Evolutionary conservation across 1,284 basidiomycete species (phyloP), one percentile per base, ranked within the genome.

Genomic region (Melampsora occidentalis): DNA sequence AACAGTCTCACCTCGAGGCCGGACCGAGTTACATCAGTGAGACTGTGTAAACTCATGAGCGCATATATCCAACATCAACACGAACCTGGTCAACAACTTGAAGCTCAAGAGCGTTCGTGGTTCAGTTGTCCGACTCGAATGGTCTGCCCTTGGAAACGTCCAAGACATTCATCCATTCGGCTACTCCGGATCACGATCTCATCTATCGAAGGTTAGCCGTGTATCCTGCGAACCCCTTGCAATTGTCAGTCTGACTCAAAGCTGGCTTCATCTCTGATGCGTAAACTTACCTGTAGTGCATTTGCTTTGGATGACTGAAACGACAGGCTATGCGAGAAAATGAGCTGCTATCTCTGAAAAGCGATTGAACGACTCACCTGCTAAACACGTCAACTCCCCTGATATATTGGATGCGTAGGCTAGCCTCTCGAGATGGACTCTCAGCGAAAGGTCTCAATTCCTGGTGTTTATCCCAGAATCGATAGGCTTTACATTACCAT

Each of bases 171-270:
- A 33, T 46, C 62, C 46, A 31, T 6, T 42, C 18, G 48, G n/a
- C 48, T 31, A 12, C 28, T 33, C 53, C n/a, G 25, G 5, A 25
- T 33, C 25, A 31, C 9, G 9, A 69, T 28, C 18, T 16, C 51
- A 2, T 20, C 12, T 25, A 22, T 39, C 28, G 25, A 71, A 49
- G 33, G 25, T 66, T 48, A 73, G 63, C 66, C 31, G 33, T 73
- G 35, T 63, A 73, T 53, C 63, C 63, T 46, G 63, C 71, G 33
- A 68, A 75, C 51, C 65, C 64, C 42, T 53, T 75, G 18, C 68
- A 63, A 16, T 35, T 75, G 71, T 75, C 46, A 66, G 71, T 53
- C 39, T 42, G 39, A 42, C 39, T 12, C 39, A 42, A 42, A 42
- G 39, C 6, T 42, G 39, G 39, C 39, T 42, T 42, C 39, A 42